Evolutionary conservation across 208 protist species (phyloP).

Genomic region (Polymyxa betae): DNA sequence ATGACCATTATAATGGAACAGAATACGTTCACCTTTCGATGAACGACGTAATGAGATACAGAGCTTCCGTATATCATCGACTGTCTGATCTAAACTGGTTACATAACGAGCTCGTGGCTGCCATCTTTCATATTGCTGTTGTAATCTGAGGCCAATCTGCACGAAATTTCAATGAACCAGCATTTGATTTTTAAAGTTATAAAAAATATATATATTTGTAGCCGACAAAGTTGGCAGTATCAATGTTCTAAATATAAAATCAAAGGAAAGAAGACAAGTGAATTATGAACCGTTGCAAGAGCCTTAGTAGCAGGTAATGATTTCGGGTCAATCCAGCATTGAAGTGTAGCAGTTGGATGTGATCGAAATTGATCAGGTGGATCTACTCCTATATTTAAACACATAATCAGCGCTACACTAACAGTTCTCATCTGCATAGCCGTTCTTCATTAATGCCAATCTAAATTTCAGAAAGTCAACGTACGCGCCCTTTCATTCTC

Average conservation of each 20-base stretch:
- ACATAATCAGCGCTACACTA: conserved; percentile 86
- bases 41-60: conserved; percentile 74
- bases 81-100: conserved; percentile 86
- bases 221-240: neutral
- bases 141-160: conserved; percentile 83
- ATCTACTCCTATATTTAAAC: conserved; percentile 95
- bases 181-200: too few relatives aligned
- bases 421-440: conserved; percentile 77
- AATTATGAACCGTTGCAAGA: neutral
- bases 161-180: too few relatives aligned
- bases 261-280: neutral
- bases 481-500: conserved; percentile 31
- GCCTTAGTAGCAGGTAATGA: neutral
- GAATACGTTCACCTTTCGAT: conserved; percentile 75
- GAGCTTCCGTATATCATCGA: conserved; percentile 84
- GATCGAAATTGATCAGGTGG: conserved; percentile 93
- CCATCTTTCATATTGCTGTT: conserved; percentile 90
- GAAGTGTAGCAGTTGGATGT: conserved; percentile 88
- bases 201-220: too few relatives aligned
- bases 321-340: conserved; percentile 90
- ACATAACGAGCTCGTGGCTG: conserved; percentile 80
- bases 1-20: conserved; percentile 99
- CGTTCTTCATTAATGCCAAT: neutral
- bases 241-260: neutral
- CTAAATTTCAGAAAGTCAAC: neutral